Conservation (phyloP, 2,329 filamentous ascomycete genomes). For the Cladosporium halotolerans region DNA sequence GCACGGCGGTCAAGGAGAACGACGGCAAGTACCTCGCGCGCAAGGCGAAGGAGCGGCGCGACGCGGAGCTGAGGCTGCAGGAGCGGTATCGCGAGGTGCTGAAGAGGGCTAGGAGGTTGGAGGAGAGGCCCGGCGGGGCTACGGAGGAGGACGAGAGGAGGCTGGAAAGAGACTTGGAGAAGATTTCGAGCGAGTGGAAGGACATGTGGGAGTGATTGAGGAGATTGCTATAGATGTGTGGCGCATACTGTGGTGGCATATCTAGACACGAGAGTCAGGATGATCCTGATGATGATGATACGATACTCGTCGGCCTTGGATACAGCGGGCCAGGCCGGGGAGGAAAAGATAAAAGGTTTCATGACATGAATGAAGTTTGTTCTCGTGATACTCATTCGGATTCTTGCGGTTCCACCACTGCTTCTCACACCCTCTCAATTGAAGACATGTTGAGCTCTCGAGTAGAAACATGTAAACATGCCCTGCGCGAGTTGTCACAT, state of each 20-base stretch:
- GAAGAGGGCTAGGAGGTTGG: slow-evolving; percentile 32
- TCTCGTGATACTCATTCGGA: neutral
- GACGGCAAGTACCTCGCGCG: slow-evolving; percentile 62
- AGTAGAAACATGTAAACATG: neutral
- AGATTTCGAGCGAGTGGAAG: slow-evolving; percentile 46
- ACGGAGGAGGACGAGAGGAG: slow-evolving; percentile 53
- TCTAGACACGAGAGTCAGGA: neutral
- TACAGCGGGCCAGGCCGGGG: neutral
- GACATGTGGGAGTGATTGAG: slow-evolving; percentile 40
- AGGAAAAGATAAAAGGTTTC: neutral
- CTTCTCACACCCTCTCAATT: neutral
- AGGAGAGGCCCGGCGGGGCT: slow-evolving; percentile 35
- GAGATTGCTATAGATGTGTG: neutral
- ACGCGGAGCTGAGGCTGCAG: slow-evolving; percentile 55
- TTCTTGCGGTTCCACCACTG: too few relatives aligned
- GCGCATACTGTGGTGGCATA: neutral
- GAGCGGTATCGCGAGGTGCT: slow-evolving; percentile 42
- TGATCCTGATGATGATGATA: neutral
- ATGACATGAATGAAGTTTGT: neutral
- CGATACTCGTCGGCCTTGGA: neutral
- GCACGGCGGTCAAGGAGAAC: slow-evolving; percentile 57
- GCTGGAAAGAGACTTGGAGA: slow-evolving; percentile 47
- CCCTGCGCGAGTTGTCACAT: too few relatives aligned
- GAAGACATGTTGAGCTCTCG: neutral
- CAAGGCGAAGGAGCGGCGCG: slow-evolving; percentile 51